Base-by-base conservation (phyloP, 495 filamentous ascomycete species). In the Hypoxylon fragiforme region DNA sequence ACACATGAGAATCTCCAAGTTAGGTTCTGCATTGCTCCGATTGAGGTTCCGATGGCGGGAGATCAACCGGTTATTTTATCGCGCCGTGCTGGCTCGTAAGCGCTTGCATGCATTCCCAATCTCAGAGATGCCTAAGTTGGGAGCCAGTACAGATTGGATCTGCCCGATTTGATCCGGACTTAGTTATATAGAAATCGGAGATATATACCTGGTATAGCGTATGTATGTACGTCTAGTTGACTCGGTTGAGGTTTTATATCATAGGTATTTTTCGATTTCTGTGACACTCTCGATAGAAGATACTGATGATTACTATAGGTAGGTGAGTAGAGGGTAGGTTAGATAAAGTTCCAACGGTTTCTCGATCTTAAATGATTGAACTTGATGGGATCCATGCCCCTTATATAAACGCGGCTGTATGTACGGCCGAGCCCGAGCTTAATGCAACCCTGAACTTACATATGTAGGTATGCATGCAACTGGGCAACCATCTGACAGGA, bases 21-120 rank as follows among this genome's bases (percentile, higher is more conserved):
- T 37, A 62, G 38, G 30, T 39, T 31, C 36, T 47, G 52, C 43
- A 51, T 19, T 42, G 57, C 57, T 61, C 51, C 57, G 57, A 61
- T 61, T 47, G 51, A 61, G 42, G 42, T 41, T 52, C 51, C 51
- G 57, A 52, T 56, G 41, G 51, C 52, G 58, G 56, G 58, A 24
- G 43, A 56, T 53, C 41, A 39, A 57, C 42, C 40, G 30, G 46
- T 50, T 53, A 48, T 42, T 48, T 56, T 14, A 41, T 54, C 37
- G 36, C 46, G 40, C 50, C 36, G 50, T 21, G 37, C 49, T 36
- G 35, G 31, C 43, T 51, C 35, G 38, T 13, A 60, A 61, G 36
- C 44, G 48, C 48, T 53, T 49, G 52, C 52, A 57, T 62, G 47
- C 52, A 57, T 53, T 49, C 12, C 26, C 41, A 43, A 38, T 34